phyloP scores from a whole-genome alignment of 2,329 filamentous ascomycete species.

The Colletotrichum aenigma region DNA sequence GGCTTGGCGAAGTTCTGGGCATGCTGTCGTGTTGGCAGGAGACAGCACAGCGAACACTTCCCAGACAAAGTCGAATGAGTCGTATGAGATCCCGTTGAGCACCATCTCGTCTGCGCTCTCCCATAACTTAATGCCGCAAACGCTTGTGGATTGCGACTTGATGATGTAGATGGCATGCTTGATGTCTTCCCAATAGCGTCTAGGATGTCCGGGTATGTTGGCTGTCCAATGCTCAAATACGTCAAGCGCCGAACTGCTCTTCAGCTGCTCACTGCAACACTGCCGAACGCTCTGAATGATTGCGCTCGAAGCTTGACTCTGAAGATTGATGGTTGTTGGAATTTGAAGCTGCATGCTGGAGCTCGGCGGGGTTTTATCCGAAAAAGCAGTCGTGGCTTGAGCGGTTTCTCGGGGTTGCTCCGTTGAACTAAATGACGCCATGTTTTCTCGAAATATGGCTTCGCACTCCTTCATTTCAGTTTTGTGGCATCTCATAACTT shows the following conservation, averaged over 20 bases:
- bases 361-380: accelerated
- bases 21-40: background rate
- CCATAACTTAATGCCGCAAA: background rate
- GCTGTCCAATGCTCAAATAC: background rate
- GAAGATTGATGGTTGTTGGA: background rate
- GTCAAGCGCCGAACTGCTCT: accelerated
- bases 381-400: background rate
- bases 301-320: accelerated
- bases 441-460: background rate
- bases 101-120: background rate
- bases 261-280: background rate
- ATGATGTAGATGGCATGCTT: background rate
- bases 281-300: background rate
- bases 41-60: background rate
- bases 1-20: background rate
- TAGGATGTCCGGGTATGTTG: accelerated
- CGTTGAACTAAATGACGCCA: background rate
- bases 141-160: background rate
- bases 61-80: background rate
- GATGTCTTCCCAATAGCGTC: background rate
- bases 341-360: background rate
- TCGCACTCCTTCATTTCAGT: background rate
- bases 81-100: background rate
- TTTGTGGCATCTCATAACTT: background rate
- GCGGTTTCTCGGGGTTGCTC: background rate